Percentiles rank a stretch among this genome's conserved stretches.
These are phyloP conservation scores for Multifurca ochricompacta DNA, from an alignment of 768 basidiomycete species.

Conservation along the genomic window DNA sequence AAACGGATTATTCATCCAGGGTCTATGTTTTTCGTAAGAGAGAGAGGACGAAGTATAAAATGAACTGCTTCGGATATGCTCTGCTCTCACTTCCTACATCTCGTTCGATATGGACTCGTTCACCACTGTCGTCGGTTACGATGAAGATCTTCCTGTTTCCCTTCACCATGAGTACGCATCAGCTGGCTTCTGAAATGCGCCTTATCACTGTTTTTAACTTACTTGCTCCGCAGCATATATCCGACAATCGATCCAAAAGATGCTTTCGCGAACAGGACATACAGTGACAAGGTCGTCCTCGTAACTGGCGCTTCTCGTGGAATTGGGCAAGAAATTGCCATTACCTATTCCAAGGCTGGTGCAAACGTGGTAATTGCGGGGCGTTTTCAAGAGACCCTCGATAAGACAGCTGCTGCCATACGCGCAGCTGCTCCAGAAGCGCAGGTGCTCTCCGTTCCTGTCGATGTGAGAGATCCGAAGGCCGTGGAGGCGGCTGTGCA, in stretches of 20 bases:
- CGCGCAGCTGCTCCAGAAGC: constrained; percentile 1
- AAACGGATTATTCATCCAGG: too few relatives aligned
- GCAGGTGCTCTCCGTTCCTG: constrained; percentile 19
- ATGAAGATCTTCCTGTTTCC: not conserved
- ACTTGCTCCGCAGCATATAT: not conserved
- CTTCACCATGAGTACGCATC: not conserved
- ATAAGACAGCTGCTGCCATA: constrained; percentile 22
- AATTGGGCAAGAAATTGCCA: constrained; percentile 25
- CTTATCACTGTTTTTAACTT: not conserved
- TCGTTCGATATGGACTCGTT: not conserved
- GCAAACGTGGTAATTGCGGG: constrained; percentile 24
- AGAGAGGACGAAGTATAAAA: not conserved
- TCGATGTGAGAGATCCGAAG: constrained; percentile 23
- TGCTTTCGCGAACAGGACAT: constrained; percentile 17
- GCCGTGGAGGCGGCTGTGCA: constrained; percentile 24
- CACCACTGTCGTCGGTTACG: not conserved
- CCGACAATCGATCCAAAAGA: constrained; percentile 16
- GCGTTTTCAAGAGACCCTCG: constrained; percentile 17
- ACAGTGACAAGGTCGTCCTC: not conserved
- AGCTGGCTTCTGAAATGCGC: not conserved
- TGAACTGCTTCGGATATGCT: not conserved
- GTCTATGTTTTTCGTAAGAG: too few relatives aligned
- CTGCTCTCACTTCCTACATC: too few relatives aligned
- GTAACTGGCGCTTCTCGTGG: too few relatives aligned
- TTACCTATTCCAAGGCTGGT: constrained; percentile 25